phyloP scores from a whole-genome alignment of 352 stramenopile genomes.

The Globisporangium canariense region DNA sequence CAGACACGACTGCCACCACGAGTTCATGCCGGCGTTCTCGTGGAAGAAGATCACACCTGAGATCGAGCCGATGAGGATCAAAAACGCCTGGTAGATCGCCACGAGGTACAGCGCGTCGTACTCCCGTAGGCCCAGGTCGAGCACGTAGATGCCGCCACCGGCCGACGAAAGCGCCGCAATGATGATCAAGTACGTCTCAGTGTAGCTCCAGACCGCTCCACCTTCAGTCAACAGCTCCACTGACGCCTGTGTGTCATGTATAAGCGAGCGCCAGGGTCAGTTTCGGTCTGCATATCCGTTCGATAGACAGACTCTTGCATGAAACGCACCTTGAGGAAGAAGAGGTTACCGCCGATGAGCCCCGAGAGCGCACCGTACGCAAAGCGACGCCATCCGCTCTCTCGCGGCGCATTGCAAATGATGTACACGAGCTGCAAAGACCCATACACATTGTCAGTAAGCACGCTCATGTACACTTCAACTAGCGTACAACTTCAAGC shows the following conservation, averaged over 20 bases:
- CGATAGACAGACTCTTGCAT: background rate
- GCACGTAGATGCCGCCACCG: constrained; percentile 75
- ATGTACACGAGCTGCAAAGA: constrained; percentile 61
- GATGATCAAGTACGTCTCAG: constrained; percentile 80
- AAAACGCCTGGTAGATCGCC: constrained; percentile 80
- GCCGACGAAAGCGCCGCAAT: constrained; percentile 53
- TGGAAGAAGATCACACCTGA: constrained; percentile 88
- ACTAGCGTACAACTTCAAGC: background rate
- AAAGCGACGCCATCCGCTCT: constrained; percentile 73
- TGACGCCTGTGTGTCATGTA: constrained; percentile 39
- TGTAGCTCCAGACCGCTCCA: constrained; percentile 53
- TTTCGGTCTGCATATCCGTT: background rate
- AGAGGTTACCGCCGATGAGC: constrained; percentile 82
- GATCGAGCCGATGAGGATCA: constrained; percentile 83
- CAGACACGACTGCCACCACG: constrained; percentile 75
- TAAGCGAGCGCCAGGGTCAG: background rate
- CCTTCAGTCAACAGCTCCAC: constrained; percentile 79
- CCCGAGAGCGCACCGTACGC: constrained; percentile 78
- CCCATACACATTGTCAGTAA: background rate
- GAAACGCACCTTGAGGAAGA: constrained; percentile 77
- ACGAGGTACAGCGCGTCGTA: constrained; percentile 88
- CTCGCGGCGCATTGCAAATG: constrained; percentile 59
- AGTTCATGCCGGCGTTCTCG: constrained; percentile 77
- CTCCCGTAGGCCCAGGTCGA: constrained; percentile 71
- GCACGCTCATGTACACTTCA: background rate